phyloP scores from a whole-genome alignment of 2,329 filamentous ascomycete genomes.

The Fusarium albidum region DNA sequence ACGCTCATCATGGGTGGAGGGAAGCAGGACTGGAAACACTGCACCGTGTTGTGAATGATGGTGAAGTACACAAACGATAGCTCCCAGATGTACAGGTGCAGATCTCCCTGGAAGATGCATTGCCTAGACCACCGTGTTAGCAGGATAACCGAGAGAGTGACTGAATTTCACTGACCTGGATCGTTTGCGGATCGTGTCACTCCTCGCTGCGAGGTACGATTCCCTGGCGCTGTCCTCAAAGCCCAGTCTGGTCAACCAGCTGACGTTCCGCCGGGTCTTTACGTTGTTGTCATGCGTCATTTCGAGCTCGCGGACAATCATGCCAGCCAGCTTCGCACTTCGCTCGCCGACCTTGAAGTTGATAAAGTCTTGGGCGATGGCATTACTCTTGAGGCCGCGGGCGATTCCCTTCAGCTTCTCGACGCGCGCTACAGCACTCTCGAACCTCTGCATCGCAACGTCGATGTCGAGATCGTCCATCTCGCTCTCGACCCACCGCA shows the following conservation, averaged over 20 bases:
- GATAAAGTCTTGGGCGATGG: conserved; percentile 90
- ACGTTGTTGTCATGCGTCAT: conserved; percentile 79
- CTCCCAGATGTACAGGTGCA: conserved; percentile 93
- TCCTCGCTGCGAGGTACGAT: conserved; percentile 83
- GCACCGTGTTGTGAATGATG: conserved; percentile 91
- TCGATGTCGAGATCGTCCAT: conserved; percentile 97
- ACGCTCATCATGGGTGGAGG: conserved; percentile 88
- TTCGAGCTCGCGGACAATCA: conserved; percentile 80
- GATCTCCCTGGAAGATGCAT: conserved; percentile 93
- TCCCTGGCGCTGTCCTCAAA: conserved; percentile 91
- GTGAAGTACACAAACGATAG: conserved; percentile 96
- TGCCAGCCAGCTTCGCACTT: conserved; percentile 76
- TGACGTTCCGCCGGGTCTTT: conserved; percentile 82
- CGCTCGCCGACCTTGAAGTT: conserved; percentile 89
- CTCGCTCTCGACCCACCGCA: conserved; percentile 94
- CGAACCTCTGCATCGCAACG: conserved; percentile 89
- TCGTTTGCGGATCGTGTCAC: conserved; percentile 79
- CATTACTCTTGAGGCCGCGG: conserved; percentile 82
- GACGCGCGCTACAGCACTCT: conserved; percentile 81
- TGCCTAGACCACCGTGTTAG: conserved; percentile 63
- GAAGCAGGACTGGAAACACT: conserved; percentile 88
- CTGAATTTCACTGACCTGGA: conserved; percentile 67
- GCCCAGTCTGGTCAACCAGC: conserved; percentile 85
- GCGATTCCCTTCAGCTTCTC: conserved; percentile 86
- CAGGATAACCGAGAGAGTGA: not conserved